phyloP scores from a whole-genome alignment of 2,329 filamentous ascomycete genomes.

The Apiospora aurea region DNA sequence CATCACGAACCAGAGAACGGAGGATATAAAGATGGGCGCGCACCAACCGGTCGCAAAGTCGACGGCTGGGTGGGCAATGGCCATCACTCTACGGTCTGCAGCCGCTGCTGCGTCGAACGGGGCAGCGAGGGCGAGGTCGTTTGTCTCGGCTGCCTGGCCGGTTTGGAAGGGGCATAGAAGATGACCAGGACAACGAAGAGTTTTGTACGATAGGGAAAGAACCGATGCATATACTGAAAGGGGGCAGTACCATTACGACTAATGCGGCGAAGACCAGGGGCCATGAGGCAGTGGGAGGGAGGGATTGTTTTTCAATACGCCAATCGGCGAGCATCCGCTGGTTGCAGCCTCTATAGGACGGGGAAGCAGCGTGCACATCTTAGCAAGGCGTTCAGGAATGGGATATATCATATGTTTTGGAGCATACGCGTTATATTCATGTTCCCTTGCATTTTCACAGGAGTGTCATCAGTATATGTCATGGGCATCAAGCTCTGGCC shows the following conservation, averaged over 20 bases:
- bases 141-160: slow-evolving; percentile 67
- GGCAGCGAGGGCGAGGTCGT: slow-evolving; percentile 70
- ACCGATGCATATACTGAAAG: slow-evolving; percentile 1
- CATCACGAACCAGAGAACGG: slow-evolving; percentile 24
- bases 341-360: slow-evolving; percentile 5
- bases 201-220: not conserved
- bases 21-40: slow-evolving; percentile 27
- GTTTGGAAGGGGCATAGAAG: slow-evolving; percentile 48
- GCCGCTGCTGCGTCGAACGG: slow-evolving; percentile 71
- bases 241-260: not conserved
- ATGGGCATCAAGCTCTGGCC: not conserved
- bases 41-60: slow-evolving; percentile 46
- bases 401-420: slow-evolving; percentile 20
- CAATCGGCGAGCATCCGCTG: not conserved
- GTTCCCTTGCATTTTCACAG: slow-evolving; percentile 18
- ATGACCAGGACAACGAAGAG: not conserved
- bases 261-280: not conserved
- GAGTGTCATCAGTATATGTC: not conserved
- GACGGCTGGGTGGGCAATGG: slow-evolving; percentile 44
- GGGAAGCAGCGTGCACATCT: slow-evolving; percentile 2
- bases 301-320: not conserved
- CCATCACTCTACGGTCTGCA: slow-evolving; percentile 66
- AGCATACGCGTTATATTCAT: slow-evolving; percentile 4
- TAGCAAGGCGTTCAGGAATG: slow-evolving; percentile 21
- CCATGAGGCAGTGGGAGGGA: not conserved